phyloP scores from a whole-genome alignment of 495 filamentous ascomycete genomes.

The Tuber umbilicatum region DNA sequence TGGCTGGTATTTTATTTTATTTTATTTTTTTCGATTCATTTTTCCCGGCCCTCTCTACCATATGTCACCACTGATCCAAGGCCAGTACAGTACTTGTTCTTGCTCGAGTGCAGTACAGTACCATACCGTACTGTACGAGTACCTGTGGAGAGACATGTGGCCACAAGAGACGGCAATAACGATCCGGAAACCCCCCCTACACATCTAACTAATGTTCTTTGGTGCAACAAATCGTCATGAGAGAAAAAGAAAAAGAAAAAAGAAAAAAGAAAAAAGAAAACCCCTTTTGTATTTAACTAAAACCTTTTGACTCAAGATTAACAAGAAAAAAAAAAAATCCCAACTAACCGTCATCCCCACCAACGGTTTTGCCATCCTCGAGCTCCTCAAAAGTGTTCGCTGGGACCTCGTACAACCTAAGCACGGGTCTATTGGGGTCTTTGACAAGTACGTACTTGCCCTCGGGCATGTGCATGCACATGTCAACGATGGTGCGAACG shows the following conservation, averaged over 20 bases:
- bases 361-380: slow-evolving; percentile 47
- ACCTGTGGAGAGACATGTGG: no score
- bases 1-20: no score
- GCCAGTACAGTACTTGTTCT: no score
- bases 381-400: slow-evolving; percentile 71
- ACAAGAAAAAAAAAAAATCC: neutral
- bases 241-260: neutral
- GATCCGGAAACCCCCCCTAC: neutral
- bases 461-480: slow-evolving; percentile 66
- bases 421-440: slow-evolving; percentile 92
- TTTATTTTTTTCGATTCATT: no score
- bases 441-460: slow-evolving; percentile 67
- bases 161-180: neutral
- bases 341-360: slow-evolving; percentile 45
- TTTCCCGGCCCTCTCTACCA: no score
- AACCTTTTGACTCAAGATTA: neutral
- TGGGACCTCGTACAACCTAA: slow-evolving; percentile 88
- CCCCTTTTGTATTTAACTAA: neutral
- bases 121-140: no score
- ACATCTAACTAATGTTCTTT: neutral
- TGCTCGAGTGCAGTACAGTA: no score
- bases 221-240: neutral
- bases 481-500: slow-evolving; percentile 92
- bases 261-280: neutral
- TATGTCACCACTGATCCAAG: no score